phyloP scores from a whole-genome alignment of 306 rosid genomes.

The Biancaea sappan region DNA sequence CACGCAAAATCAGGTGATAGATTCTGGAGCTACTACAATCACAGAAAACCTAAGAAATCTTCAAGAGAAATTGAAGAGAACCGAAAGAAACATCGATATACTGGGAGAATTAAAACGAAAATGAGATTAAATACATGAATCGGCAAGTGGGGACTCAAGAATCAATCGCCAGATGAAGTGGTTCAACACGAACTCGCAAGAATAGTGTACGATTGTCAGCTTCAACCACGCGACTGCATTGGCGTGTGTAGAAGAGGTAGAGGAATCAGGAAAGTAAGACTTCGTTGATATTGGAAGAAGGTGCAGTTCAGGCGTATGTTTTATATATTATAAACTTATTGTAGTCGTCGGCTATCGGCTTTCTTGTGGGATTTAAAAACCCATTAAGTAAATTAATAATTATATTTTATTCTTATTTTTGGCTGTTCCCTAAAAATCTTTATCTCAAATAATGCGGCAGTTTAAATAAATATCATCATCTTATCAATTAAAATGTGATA shows the following conservation, averaged over 20 bases:
- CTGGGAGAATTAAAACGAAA: neutral
- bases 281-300: neutral
- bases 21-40: neutral
- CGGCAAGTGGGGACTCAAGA: constrained; percentile 39
- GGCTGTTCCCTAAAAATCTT: too few species aligned
- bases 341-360: constrained; percentile 22
- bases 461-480: neutral
- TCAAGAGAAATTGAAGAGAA: neutral
- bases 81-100: neutral
- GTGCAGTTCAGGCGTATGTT: neutral
- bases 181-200: neutral
- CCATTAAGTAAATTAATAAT: neutral
- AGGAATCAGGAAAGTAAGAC: constrained; percentile 31
- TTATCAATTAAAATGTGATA: too few species aligned
- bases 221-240: constrained; percentile 29
- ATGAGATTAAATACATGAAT: neutral
- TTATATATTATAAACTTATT: neutral
- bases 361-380: constrained; percentile 24
- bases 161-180: constrained; percentile 13
- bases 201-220: constrained; percentile 40
- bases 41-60: constrained; percentile 18
- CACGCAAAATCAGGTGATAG: neutral
- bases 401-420: neutral
- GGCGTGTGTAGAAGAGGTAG: constrained; percentile 14
- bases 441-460: too few species aligned